Percentiles rank a stretch among this genome's conserved stretches.
Conservation (phyloP, 768 basidiomycete genomes). For the Russula abietina region DNA sequence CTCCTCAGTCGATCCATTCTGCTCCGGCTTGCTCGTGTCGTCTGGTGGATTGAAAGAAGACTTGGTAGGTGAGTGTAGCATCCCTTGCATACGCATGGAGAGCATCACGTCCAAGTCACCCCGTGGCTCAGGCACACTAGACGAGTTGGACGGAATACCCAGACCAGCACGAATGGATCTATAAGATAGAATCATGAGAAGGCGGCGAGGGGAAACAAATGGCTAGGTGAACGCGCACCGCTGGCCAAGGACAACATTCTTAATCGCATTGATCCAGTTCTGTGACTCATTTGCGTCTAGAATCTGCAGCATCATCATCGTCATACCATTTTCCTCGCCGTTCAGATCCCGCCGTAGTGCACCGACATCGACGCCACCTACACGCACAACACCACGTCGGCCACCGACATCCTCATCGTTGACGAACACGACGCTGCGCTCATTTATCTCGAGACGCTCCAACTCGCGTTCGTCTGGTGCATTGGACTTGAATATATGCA, state of each 20-base stretch:
- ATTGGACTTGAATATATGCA: constrained; percentile 68
- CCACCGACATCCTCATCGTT: constrained; percentile 50
- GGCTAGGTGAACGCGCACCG: constrained; percentile 39
- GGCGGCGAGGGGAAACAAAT: neutral
- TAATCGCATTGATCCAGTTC: constrained; percentile 71
- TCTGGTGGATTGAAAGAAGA: constrained; percentile 19
- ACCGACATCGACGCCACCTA: constrained; percentile 59
- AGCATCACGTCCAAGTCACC: constrained; percentile 84
- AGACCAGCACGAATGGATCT: constrained; percentile 70
- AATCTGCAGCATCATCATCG: constrained; percentile 70
- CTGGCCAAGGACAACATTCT: constrained; percentile 63
- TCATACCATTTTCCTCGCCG: constrained; percentile 44
- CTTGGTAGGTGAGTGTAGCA: constrained; percentile 36
- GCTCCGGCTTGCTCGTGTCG: constrained; percentile 6
- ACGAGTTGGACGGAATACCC: constrained; percentile 39
- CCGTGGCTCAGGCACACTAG: constrained; percentile 52
- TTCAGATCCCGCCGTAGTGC: constrained; percentile 32
- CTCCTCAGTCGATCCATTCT: constrained; percentile 2
- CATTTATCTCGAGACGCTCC: constrained; percentile 70
- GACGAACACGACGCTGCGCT: constrained; percentile 70
- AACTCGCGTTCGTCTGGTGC: constrained; percentile 58
- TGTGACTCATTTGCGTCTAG: constrained; percentile 55
- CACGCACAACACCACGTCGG: constrained; percentile 51
- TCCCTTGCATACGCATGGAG: constrained; percentile 67
- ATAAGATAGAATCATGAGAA: constrained; percentile 14